Percentiles rank a stretch among this genome's conserved stretches.
Evolutionary conservation across 2,329 filamentous ascomycete species (phyloP).

Genomic region (Raffaelea ambrosiae): DNA sequence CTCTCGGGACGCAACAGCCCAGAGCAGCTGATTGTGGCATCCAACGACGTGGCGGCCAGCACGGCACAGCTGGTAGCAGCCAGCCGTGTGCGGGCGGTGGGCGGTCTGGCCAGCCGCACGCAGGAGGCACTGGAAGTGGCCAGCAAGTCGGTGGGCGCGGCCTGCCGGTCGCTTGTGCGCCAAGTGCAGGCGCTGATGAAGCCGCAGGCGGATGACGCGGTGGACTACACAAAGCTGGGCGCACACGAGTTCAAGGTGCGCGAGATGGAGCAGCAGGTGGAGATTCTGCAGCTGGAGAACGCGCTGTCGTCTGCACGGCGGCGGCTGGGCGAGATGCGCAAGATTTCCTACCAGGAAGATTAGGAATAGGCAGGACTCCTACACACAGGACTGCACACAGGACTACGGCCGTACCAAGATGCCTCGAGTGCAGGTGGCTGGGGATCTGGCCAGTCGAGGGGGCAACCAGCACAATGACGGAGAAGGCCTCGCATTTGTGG

Average conservation of each 20-base stretch:
- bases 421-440: too few relatives aligned
- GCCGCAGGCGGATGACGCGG: constrained; percentile 71
- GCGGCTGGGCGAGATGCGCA: constrained; percentile 92
- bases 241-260: constrained; percentile 96
- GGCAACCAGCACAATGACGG: too few relatives aligned
- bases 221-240: constrained; percentile 83
- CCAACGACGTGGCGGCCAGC: constrained; percentile 91
- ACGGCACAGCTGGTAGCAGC: constrained; percentile 96
- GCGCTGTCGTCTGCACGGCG: constrained; percentile 68
- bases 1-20: constrained; percentile 86
- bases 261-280: constrained; percentile 99
- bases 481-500: too few relatives aligned
- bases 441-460: too few relatives aligned
- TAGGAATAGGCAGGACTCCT: constrained; percentile 21
- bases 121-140: constrained; percentile 87
- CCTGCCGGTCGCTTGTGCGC: constrained; percentile 78
- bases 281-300: constrained; percentile 95
- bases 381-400: too few relatives aligned
- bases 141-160: constrained; percentile 83
- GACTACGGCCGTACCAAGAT: too few relatives aligned
- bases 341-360: constrained; percentile 87
- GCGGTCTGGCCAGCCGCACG: constrained; percentile 90
- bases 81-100: constrained; percentile 77
- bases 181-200: constrained; percentile 94
- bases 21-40: constrained; percentile 95